Percentiles rank a stretch among this genome's conserved stretches.
These are phyloP conservation scores for Fistulifera pelliculosa DNA, from an alignment of 108 stramenopile species.

Conservation along the genomic window DNA sequence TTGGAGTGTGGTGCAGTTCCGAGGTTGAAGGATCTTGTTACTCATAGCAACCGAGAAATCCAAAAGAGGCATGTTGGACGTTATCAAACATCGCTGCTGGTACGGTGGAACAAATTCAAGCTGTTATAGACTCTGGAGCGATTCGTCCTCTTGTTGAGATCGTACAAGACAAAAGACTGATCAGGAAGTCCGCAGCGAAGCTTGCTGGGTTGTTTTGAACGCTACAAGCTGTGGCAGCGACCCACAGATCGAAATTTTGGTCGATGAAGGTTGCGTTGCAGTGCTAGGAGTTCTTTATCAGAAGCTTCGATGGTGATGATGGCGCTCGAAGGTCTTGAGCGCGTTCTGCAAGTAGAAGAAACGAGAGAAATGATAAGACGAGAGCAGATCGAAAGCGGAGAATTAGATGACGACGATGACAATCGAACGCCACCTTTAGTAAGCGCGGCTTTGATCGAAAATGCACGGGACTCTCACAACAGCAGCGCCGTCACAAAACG, in stretches of 20 bases:
- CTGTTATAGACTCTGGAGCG: slow-evolving; percentile 91
- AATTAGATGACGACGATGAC: slow-evolving; percentile 25
- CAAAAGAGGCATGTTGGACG: slow-evolving; percentile 98
- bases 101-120: slow-evolving; percentile 91
- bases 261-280: slow-evolving; percentile 86
- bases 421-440: slow-evolving; percentile 44
- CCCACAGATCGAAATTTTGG: slow-evolving; percentile 85
- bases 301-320: slow-evolving; percentile 93
- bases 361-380: slow-evolving; percentile 44
- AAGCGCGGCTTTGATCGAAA: slow-evolving; percentile 70
- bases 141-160: slow-evolving; percentile 84
- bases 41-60: slow-evolving; percentile 89
- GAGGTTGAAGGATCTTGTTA: slow-evolving; percentile 69
- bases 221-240: slow-evolving; percentile 95
- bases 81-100: slow-evolving; percentile 96
- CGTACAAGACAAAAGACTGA: slow-evolving; percentile 71
- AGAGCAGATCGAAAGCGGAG: slow-evolving; percentile 38
- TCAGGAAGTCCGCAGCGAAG: slow-evolving; percentile 91
- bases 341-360: slow-evolving; percentile 88
- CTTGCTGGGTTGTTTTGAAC: slow-evolving; percentile 97
- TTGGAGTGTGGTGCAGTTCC: slow-evolving; percentile 89
- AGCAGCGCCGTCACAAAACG: slow-evolving; percentile 79
- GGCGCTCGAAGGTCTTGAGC: slow-evolving; percentile 93
- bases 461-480: slow-evolving; percentile 75
- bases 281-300: slow-evolving; percentile 80